A percentile compares a stretch with the other conserved stretches of the same genome.
Conservation (phyloP, 2,329 filamentous ascomycete species). For the Microdochium paspali region DNA sequence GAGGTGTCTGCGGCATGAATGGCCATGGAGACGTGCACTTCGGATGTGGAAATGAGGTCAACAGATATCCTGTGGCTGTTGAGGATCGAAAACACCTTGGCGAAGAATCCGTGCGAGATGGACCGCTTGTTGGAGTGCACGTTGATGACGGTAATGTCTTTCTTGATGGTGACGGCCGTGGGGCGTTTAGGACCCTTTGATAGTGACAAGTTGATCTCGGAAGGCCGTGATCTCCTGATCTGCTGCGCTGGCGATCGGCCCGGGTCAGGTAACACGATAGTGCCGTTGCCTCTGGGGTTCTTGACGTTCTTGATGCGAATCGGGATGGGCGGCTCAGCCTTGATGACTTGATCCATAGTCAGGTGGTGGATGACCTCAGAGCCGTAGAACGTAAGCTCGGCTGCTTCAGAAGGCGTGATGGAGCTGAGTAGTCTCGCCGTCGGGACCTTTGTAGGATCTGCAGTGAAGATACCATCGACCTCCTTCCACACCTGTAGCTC, state of each 20-base stretch:
- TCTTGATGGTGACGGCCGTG: conserved; percentile 93
- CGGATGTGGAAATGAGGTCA: conserved; percentile 90
- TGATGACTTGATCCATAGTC: conserved; percentile 94
- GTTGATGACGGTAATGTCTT: conserved; percentile 93
- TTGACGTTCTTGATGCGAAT: conserved; percentile 91
- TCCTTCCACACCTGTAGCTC: conserved; percentile 99
- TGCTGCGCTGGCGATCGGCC: conserved; percentile 44
- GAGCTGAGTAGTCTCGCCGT: conserved; percentile 81
- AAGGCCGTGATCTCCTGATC: conserved; percentile 42
- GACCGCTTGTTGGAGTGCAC: conserved; percentile 97
- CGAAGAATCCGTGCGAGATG: conserved; percentile 92
- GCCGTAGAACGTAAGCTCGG: conserved; percentile 88
- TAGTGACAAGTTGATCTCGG: conserved; percentile 28
- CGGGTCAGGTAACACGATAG: conserved; percentile 72
- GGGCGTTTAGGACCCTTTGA: conserved; percentile 61
- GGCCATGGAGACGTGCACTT: conserved; percentile 96
- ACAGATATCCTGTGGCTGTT: conserved; percentile 83
- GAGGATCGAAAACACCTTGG: conserved; percentile 84
- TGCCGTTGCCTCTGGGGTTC: conserved; percentile 70
- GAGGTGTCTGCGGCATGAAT: conserved; percentile 69
- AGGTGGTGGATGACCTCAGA: conserved; percentile 98
- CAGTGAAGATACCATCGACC: conserved; percentile 85
- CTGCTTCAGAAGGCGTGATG: conserved; percentile 90
- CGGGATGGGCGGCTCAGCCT: conserved; percentile 67
- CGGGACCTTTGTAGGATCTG: conserved; percentile 78